Evolutionary conservation across 495 filamentous ascomycete species (phyloP), one percentile per base, ranked within the genome.

Genomic region (Usnea hakonensis): DNA sequence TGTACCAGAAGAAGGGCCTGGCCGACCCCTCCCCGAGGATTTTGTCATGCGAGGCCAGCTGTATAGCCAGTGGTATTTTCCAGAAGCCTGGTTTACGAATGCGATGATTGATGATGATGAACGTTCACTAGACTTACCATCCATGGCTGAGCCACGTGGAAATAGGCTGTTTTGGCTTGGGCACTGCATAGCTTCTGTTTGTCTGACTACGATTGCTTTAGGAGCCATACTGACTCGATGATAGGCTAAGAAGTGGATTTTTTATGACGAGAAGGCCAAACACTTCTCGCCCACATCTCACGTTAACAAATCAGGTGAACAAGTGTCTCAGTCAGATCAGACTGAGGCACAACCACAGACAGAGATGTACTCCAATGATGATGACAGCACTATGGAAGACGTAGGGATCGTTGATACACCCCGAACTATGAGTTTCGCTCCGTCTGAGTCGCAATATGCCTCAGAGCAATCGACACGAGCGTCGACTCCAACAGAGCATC

Each of bases 21-120:
- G 68, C 10, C 76, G 81, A n/a, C 90, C 90, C 6, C 70, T 96
- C 0, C 86, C 90, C 0, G 94, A 97, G 64, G 94, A 98, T 65
- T 96, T 85, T 63, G 77, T 85, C 0, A 83, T 95, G 59, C 82
- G 87, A 7, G 94, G 92, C 0, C 81, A 92, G 23, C 68, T 86
- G 5, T 69, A 35, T 19, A 82, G 81, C 5, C 79, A 84, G 46
- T 69, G 74, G 13, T 89, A 91, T 61, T 94, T 85, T 59, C 89
- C 90, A 0, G 64, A 75, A 1, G 70, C 75, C 2, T 96, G 87
- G 79, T 96, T 96, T 68, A 70, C 78, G 5, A 79, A 82, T 57
- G 81, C 85, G 17, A 81, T 81, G 64, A 80, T 87, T 8, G 90
- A 91, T 58, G 88, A 94, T 40, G 89, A 94, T 26, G 87, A 90